Base-by-base conservation (phyloP, 495 filamentous ascomycete species). In the Lasiosphaeria miniovina region DNA sequence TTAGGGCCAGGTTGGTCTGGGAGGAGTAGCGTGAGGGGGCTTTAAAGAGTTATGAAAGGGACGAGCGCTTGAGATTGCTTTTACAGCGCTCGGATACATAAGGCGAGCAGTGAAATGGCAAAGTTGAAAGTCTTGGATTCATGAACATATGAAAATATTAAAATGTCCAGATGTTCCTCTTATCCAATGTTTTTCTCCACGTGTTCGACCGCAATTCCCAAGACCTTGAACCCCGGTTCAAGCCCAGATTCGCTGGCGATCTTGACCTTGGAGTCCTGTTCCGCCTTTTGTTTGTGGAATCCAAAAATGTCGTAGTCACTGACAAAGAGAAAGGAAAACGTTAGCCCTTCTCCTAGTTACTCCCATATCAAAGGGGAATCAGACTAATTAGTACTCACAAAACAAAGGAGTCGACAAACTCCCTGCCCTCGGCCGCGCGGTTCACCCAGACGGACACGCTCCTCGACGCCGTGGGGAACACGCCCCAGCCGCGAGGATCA, bases 401-500 rank as follows among this genome's bases (percentile, higher is more conserved):
- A 4, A 63, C 60, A 54, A 61, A 59, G 0, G 32, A 11, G 45
- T 68, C 65, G 40, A 65, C 65, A 24, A 48, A 17, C 40, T 49
- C 55, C 54, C 71, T 67, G 1, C 77, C 79, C 31, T 77, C 74
- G 6, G 81, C 82, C 17, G 61, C 68, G n/a, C 72, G 71, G 60
- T 84, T 80, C 4, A 87, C 84, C 81, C 84, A 89, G 2, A 88
- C 80, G 40, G 83, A 79, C 4, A 86, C 81, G 65, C 80, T 83
- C 58, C 77, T 76, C 6, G 68, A 72, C 4, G 71, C 68, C 11
- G 84, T 83, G 0, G 74, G 71, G 60, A 89, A 88, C 34, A 64
- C 56, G 3, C 80, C 85, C 65, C 76, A 87, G 0, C 86, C 86
- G 46, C 81, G 70, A 9, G 74, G 70, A 50, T 79, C 79, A 58